Base-by-base conservation (phyloP, 148 eudicot genomes). In the Arctostaphylos glauca region DNA sequence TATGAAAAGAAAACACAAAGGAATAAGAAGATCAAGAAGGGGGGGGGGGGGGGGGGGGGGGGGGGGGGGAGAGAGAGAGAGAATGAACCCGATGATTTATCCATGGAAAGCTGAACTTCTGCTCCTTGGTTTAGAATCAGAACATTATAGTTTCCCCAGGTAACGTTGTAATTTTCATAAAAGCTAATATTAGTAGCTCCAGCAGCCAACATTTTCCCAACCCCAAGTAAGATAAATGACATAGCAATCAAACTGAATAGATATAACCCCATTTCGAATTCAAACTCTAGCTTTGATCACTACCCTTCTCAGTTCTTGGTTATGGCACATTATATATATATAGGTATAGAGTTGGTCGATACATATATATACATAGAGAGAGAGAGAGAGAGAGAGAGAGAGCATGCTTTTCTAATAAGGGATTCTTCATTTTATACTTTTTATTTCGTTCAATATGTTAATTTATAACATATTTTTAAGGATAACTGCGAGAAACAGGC, bases 141-240 rank as follows among this genome's bases (percentile, higher is more conserved):
- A 18, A 88, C 92, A 85, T 91, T 89, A 60, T 87, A 85, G 23
- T 79, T 66, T 10, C 94, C 96, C 95, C 95, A 94, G 10, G 77
- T 48, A 62, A 91, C 81, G 19, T 68, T 4, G 81, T 91, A 92
- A 70, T 90, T 92, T 21, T 62, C 73, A 81, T 94, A 86, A 75
- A 92, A 94, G 46, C 9, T 60, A 16, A 83, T 12, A 62, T 89
- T 83, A 55, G 31, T 16, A 8, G 60, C 46, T 62, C 85, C 46
- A 41, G 55, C 52, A 44, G 41, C 84, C 66, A 59, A 72, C 4
- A 59, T 78, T 80, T 48, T 5, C 6, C 15, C 47, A 68, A 67
- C 74, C 59, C 80, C 66, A 48, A 60, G 50, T 19, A 84, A 25
- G 68, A 84, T 31, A 80, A 60, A 74, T 46, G 50, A 38, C 12